These are phyloP conservation scores for Talaromyces albobiverticillius DNA, from an alignment of 2,329 filamentous ascomycete genomes.

Conservation along the genomic window DNA sequence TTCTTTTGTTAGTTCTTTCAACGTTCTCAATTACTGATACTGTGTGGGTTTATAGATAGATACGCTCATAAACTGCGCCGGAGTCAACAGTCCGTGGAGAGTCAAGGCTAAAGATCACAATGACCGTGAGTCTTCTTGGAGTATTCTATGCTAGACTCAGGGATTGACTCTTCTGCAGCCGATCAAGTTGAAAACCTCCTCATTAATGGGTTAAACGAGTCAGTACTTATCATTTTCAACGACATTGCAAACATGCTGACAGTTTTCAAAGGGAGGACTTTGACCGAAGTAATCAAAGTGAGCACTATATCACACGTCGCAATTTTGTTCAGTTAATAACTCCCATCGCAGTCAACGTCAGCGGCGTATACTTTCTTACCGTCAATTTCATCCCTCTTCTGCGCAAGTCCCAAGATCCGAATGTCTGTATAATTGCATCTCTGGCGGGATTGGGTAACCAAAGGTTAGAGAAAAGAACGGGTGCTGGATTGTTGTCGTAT, in stretches of 20 bases:
- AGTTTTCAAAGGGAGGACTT: conserved; percentile 8
- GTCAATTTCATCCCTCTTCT: conserved; percentile 26
- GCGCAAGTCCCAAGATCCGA: conserved; percentile 23
- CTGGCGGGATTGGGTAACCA: conserved; percentile 23
- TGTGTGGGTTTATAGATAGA: conserved; percentile 18
- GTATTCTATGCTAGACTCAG: not conserved
- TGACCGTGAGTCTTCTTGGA: conserved; percentile 5
- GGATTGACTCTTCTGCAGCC: conserved; percentile 4
- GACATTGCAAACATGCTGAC: too few relatives aligned
- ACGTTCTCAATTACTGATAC: not conserved
- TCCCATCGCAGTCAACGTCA: conserved; percentile 24
- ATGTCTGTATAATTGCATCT: conserved; percentile 26
- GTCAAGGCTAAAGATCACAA: conserved; percentile 9
- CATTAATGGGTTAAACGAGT: conserved; percentile 13
- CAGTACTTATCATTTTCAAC: not conserved
- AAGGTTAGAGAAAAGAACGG: conserved; percentile 15
- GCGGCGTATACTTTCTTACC: conserved; percentile 27
- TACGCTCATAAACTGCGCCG: conserved; percentile 27
- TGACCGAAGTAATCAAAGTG: conserved; percentile 11
- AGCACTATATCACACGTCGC: not conserved
- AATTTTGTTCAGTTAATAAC: not conserved
- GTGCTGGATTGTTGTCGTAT: not conserved
- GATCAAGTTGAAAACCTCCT: conserved; percentile 16
- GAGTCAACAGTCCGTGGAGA: conserved; percentile 17
- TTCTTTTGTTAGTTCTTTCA: not conserved